Evolutionary conservation across 352 stramenopile species (phyloP), one percentile per base, ranked within the genome.

Genomic region (Globisporangium irregulare): DNA sequence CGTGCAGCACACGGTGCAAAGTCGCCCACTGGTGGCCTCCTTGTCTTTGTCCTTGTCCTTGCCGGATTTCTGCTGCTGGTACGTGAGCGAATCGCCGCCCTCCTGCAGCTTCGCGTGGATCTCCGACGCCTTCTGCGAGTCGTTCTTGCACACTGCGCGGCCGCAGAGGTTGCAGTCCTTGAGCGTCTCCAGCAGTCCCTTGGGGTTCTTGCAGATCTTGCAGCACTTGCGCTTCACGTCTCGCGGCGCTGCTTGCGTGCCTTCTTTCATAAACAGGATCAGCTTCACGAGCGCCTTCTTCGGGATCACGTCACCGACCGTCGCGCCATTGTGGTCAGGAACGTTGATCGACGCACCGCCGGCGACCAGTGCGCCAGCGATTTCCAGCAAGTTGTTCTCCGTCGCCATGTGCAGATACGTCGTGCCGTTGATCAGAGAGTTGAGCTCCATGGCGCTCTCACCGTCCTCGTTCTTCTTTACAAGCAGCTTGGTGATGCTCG

Each of bases 401-500:
- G 91, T 74, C 5, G 86, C 84, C 86, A 95, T 90, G 72, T 95
- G 87, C 60, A 95, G 71, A 65, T 94, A 95, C 68, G 87, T 95
- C 53, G 80, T 88, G 66, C 81, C 86, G 59, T 90, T 91, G 55
- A 90, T 66, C 8, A 92, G 77, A 48, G 88, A 77, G 61, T 94
- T 92, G 24, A 94, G 69, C 32, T 78, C 56, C 32, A 77, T 43
- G 43, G 12, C 10, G 38, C 68, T 76, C 22, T 27, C 24, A 1
- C 10, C 41, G 3, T 32, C 14, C 1, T n/a, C 78, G 66, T 14
- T 60, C 50, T 82, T 71, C 7, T 84, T 74, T 18, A 85, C 81
- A 46, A 92, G 85, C 41, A 86, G 72, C 53, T 72, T 75, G 2
- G 82, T 74, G 64, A 94, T 89, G 25, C 70, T 72, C 15, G 82